phyloP scores from a whole-genome alignment of 768 basidiomycete genomes.

The Podaxis sp. region DNA sequence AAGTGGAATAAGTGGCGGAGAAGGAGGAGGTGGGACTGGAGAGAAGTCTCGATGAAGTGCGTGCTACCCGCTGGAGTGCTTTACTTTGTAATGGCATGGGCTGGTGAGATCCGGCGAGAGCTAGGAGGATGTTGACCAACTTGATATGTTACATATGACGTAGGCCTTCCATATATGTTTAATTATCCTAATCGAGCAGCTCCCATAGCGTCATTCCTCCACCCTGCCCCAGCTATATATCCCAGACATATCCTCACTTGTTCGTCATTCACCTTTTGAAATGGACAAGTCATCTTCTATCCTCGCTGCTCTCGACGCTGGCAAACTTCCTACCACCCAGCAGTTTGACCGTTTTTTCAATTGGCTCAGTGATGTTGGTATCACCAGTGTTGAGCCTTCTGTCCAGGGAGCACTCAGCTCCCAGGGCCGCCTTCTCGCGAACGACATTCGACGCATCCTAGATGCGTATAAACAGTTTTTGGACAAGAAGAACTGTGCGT shows the following conservation, averaged over 20 bases:
- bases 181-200: not conserved
- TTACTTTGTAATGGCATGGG: constrained; percentile 83
- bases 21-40: constrained; percentile 65
- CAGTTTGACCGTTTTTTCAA: constrained; percentile 53
- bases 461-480: constrained; percentile 52
- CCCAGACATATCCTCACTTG: constrained; percentile 1
- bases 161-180: not conserved
- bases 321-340: constrained; percentile 61
- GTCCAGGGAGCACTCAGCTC: constrained; percentile 42
- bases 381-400: constrained; percentile 40
- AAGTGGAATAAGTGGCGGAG: constrained; percentile 44
- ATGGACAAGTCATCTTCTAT: constrained; percentile 66
- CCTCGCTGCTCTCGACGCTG: constrained; percentile 64
- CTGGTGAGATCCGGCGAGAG: constrained; percentile 45
- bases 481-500: constrained; percentile 52
- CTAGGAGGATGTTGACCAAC: constrained; percentile 21
- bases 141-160: not conserved
- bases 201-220: constrained; percentile 9
- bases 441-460: constrained; percentile 48
- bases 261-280: constrained; percentile 4
- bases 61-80: constrained; percentile 68
- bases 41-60: constrained; percentile 62
- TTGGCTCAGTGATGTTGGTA: constrained; percentile 45
- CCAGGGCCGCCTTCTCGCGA: constrained; percentile 49
- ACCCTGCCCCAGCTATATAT: not conserved